Evolutionary conservation across 805 yeast genomes (phyloP), one percentile per base, ranked within the genome.

Genomic region (Gaillardinia entomophila): DNA sequence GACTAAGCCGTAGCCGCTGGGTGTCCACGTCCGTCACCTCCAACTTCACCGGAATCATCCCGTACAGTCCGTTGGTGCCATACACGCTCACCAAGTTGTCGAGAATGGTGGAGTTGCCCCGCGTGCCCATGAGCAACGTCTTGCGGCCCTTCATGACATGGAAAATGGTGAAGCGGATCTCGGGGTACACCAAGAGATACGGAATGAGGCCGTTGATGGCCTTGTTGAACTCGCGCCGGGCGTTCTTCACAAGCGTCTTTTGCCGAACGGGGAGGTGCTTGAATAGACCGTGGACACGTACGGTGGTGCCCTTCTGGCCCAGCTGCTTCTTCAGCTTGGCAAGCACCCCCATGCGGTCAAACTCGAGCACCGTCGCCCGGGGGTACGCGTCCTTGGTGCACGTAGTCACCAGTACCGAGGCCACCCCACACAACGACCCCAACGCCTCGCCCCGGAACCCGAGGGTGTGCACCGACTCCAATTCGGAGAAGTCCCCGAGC

Each of bases 381-480:
- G 92, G 89, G 4, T 70, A 67, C 1, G 53, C 60, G 0, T 58
- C 51, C 4, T 40, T 40, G 2, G 73, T 64, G 3, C 82, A 67
- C 0, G 88, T 82, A 1, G 47, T 53, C 1, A 83, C 63, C 6
- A 48, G 43, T 5, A 82, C 51, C 5, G 63, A 57, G 3, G 59
- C 46, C 12, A 82, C 60, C 4, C 79, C 68, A 47, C 86, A 78
- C 7, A 84, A 47, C 0, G 90, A 80, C 42, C 82, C 76, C 49
- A 84, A 61, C 0, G 92, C 92, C 52, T 84, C 92, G 17, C 94
- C 94, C 55, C 94, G 66, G 46, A 84, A 84, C 0, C 94, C 94
- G 19, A 81, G 57, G 0, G 89, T 78, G 4, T 46, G 42, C 3
- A 82, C 74, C 4, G 31, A 12, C 3, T 43, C 43, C 24, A 83